Base-by-base conservation (phyloP, 345 rosid species). In the Corchorus olitorius region DNA sequence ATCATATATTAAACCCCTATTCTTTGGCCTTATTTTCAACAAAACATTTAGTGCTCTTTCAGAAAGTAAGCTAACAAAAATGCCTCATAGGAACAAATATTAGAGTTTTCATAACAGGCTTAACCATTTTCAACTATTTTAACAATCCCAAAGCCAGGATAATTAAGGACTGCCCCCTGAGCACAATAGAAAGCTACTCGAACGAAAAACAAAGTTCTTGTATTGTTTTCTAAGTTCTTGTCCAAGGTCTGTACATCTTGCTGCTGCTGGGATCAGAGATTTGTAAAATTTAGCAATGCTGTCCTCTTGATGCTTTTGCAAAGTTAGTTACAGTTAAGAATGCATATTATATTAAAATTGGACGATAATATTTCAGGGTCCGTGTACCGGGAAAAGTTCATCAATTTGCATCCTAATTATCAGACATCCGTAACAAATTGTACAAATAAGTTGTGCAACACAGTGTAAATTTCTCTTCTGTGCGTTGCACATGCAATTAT, bases 341-440 rank as follows among this genome's bases (percentile, higher is more conserved):
- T n/a, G n/a, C n/a, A n/a, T n/a, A n/a, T n/a, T n/a, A n/a, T n/a
- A n/a, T n/a, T n/a, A n/a, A 69, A 34, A 69, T 20, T 45, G 34
- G 60, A 50, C 15, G 27, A 11, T 50, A 50, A 58, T 16, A 20
- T 49, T 0, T 49, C n/a, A 49, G 1, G 43, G 72, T 50, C 60
- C 70, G 43, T 65, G 43, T 50, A 50, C 73, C 50, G 3, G 15
- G 45, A 3, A 16, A 69, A 69, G 16, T 33, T 50, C 45, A 5
- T 65, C 9, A 13, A 17, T 27, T 16, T 69, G 45, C 50, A 12
- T 16, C 73, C 46, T 45, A 16, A 69, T 45, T 45, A 34, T 50
- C 73, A 69, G 46, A 69, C 60, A 52, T 15, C 15, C 15, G 45
- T 69, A 67, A 39, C 72, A 67, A 46, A 20, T 67, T 20, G 37